These are phyloP conservation scores for Auricularia sp. DNA, from an alignment of 768 basidiomycete species.

Conservation along the genomic window DNA sequence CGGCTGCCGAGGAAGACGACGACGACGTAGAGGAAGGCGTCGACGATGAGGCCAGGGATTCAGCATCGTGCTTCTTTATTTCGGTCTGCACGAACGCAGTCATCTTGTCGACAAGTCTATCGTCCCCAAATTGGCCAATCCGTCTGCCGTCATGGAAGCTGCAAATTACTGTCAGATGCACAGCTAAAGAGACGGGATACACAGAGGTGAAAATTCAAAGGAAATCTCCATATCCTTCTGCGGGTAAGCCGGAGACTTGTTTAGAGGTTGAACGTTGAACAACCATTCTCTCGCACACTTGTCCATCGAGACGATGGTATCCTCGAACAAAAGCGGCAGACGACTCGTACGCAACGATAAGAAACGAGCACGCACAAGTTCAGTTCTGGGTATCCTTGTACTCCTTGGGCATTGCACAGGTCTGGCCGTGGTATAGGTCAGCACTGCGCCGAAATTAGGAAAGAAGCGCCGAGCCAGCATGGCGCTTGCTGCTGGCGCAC, in stretches of 20 bases:
- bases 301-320: too few relatives aligned
- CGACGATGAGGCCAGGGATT: conserved; percentile 30
- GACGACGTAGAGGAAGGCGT: conserved; percentile 42
- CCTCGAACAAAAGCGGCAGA: too few relatives aligned
- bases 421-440: conserved; percentile 37
- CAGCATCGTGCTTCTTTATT: not conserved
- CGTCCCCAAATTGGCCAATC: conserved; percentile 43
- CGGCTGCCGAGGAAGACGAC: not conserved
- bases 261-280: too few relatives aligned
- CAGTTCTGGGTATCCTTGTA: conserved; percentile 68
- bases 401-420: conserved; percentile 58
- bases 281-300: too few relatives aligned
- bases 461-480: not conserved
- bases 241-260: too few relatives aligned
- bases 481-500: not conserved
- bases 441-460: not conserved
- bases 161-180: not conserved
- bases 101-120: conserved; percentile 33
- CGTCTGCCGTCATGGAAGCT: conserved; percentile 46
- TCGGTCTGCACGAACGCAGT: not conserved
- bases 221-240: too few relatives aligned
- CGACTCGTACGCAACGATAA: too few relatives aligned
- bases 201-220: too few relatives aligned
- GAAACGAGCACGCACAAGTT: conserved; percentile 38
- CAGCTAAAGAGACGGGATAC: too few relatives aligned